Percentiles rank a stretch among this genome's conserved stretches.
Evolutionary conservation across 2,329 filamentous ascomycete species (phyloP).

Genomic region (Talaromyces sp.): DNA sequence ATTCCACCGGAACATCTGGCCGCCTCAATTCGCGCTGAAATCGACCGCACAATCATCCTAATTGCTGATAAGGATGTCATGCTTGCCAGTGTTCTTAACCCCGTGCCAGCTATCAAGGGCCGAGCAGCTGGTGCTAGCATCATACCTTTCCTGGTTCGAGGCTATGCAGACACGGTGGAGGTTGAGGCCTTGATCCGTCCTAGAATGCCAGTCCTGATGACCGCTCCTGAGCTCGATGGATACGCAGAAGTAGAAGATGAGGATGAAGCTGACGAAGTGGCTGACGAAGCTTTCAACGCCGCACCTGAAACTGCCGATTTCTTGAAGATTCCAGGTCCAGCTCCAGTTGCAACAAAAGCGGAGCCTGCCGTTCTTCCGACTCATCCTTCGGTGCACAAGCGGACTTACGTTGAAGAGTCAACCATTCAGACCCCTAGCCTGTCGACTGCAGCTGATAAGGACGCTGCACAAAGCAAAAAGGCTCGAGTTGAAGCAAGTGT

Average conservation of each 20-base stretch:
- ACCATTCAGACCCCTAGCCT: conserved; percentile 7
- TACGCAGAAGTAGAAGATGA: conserved; percentile 35
- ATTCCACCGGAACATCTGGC: conserved; percentile 69
- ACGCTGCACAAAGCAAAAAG: conserved; percentile 32
- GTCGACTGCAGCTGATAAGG: conserved; percentile 4
- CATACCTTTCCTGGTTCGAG: conserved; percentile 73
- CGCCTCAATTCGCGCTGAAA: conserved; percentile 70
- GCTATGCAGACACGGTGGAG: conserved; percentile 63
- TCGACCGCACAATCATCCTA: conserved; percentile 81
- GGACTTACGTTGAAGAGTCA: conserved; percentile 31
- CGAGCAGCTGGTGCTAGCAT: conserved; percentile 70
- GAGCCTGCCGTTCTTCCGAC: conserved; percentile 10
- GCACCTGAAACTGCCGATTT: conserved; percentile 26
- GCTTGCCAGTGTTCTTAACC: conserved; percentile 80
- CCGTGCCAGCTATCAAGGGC: conserved; percentile 65
- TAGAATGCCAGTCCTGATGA: conserved; percentile 52
- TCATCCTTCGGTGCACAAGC: conserved; percentile 27
- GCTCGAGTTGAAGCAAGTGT: conserved; percentile 32
- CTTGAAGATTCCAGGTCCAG: conserved; percentile 23
- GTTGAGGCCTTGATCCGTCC: conserved; percentile 70
- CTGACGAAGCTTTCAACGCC: conserved; percentile 13
- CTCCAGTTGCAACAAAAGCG: conserved; percentile 14
- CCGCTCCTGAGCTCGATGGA: conserved; percentile 29
- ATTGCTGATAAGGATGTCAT: conserved; percentile 70
- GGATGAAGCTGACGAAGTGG: conserved; percentile 30